Evolutionary conservation across 768 basidiomycete genomes (phyloP), one percentile per base, ranked within the genome.

Genomic region (Mycena albidolilacea): DNA sequence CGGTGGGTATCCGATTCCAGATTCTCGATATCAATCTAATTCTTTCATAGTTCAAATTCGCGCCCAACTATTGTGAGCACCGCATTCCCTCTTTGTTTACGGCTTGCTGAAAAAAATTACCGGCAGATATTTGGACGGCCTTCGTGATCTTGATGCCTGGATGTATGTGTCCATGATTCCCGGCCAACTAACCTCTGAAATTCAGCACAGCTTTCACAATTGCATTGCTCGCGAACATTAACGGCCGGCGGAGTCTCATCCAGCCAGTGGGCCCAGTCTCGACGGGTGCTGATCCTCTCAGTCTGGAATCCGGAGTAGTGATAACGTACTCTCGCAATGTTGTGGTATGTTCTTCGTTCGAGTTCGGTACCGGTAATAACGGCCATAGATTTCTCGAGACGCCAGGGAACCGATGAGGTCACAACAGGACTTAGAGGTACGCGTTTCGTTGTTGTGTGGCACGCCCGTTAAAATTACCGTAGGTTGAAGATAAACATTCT

Each of bases 61-160:
- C 52, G 52, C 52, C 52, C 9, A 12, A 30, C 10, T 23, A 19
- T 54, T 54, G 52, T 54, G 21, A 54, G 52, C 21, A 11, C 50
- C 5, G 9, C 43, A 30, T 35, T 52, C 41, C 9, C 41, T 30
- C 41, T 43, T 14, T 9, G 6, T 43, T 9, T 14, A 43, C 5
- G 41, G 41, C 41, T 43, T 5, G 14, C 41, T 14, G 10, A 43
- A 43, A 1, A 15, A 21, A 30, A 30, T 21, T 8, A 30, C 37
- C 9, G n/a, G 37, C 19, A 60, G 59, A 43, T 43, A 60, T 60
- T 37, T 60, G 59, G 59, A 43, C 39, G 12, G 39, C 59, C 5
- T 60, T 60, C 59, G 2, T 41, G 19, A 60, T 60, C 8, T 60
- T 15, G 8, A 60, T 60, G 59, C 59, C 59, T 5, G 59, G 59